Evolutionary conservation across 257 asterid species (phyloP).

Genomic region (Solanum ossicruentum): DNA sequence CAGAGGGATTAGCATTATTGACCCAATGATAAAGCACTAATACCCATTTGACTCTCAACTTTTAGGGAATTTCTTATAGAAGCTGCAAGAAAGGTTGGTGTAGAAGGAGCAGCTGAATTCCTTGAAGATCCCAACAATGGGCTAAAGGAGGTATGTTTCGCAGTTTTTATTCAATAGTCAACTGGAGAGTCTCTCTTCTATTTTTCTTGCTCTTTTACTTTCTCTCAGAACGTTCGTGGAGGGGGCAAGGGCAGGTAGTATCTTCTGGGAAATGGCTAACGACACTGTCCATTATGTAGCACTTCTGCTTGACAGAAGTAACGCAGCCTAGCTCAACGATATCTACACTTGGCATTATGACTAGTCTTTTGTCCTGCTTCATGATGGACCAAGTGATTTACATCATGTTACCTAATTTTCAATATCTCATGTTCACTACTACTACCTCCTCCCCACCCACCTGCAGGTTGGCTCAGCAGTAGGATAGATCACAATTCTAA

Average conservation of each 20-base stretch:
- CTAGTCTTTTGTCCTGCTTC: background rate
- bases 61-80: slow-evolving; percentile 63
- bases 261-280: background rate
- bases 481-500: background rate
- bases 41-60: background rate
- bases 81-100: slow-evolving; percentile 65
- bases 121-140: slow-evolving; percentile 84
- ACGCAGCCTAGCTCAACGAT: background rate
- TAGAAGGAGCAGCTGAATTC: slow-evolving; percentile 87
- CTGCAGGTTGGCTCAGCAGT: background rate
- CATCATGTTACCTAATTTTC: background rate
- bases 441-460: no score
- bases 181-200: background rate
- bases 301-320: background rate
- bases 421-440: background rate
- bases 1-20: no score
- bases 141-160: slow-evolving; percentile 48
- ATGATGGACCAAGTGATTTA: background rate
- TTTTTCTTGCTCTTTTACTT: background rate
- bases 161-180: background rate
- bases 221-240: background rate
- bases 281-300: background rate
- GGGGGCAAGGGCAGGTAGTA: background rate
- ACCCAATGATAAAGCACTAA: no score
- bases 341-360: background rate